Evolutionary conservation across 257 asterid species (phyloP), one percentile per base, ranked within the genome.

Genomic region (Verbena officinalis): DNA sequence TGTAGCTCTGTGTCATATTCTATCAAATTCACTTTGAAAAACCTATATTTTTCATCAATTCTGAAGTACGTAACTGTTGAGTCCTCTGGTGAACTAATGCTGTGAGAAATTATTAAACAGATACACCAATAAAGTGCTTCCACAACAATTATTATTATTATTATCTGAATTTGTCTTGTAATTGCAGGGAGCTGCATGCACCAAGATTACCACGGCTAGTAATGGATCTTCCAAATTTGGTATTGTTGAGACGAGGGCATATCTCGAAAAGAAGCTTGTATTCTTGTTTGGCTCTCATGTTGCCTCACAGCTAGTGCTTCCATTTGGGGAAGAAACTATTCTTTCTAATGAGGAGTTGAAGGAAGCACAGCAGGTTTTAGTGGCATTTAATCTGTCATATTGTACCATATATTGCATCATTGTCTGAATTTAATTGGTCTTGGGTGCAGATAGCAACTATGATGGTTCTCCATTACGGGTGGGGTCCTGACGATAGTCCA

Each of bases 381-480:
- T 67, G 67, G 59, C 60, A 43, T 65, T 60, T 52, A 31, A 27
- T 69, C 34, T 68, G 27, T 67, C 42, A 14, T 56, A 60, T 40
- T 62, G 38, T 62, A 49, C 53, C 40, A n/a, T 62, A 46, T 48
- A 46, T 13, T 52, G 64, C 52, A 40, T 51, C 24, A 8, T 51
- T 22, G 23, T 76, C 56, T 67, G 62, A 65, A 67, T 64, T 17
- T 51, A 62, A 55, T 61, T 69, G 62, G 55, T 66, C 36, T 38
- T 70, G 71, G 69, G 66, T 59, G 73, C 87, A 93, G 99, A 90
- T 93, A 77, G 95, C 99, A 38, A 93, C 97, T 40, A 66, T 85
- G 78, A 93, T 93, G 99, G 96, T 93, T 74, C 73, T 87, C 70
- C 96, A 90, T 68, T 93, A 73, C 74, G 98, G 96, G n/a, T 93